These are phyloP conservation scores for Vigna angularis DNA, from an alignment of 306 rosid genomes.

Conservation along the genomic window DNA sequence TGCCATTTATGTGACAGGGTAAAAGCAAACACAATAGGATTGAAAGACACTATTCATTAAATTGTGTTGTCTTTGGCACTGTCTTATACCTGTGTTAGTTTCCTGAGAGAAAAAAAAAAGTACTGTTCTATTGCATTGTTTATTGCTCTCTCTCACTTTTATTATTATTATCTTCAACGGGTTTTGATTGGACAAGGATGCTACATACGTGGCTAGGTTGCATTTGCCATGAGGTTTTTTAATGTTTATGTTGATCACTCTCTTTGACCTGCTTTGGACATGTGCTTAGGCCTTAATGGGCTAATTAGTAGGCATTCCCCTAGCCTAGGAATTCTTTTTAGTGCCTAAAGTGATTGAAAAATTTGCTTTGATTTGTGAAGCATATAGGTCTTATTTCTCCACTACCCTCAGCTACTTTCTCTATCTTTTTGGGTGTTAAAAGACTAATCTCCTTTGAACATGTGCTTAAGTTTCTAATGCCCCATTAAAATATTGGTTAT, in stretches of 20 bases:
- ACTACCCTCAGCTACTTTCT: constrained; percentile 39
- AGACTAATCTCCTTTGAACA: constrained; percentile 59
- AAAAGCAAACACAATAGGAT: constrained; percentile 6
- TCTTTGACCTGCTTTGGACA: constrained; percentile 40
- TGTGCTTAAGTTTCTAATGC: constrained; percentile 55
- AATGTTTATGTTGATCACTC: constrained; percentile 1
- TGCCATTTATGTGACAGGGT: constrained; percentile 38
- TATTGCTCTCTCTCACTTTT: neutral
- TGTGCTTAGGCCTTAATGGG: constrained; percentile 57
- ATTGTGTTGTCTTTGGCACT: constrained; percentile 27
- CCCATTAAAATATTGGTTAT: constrained; percentile 35
- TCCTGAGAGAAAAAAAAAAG: neutral
- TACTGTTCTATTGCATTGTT: constrained; percentile 34
- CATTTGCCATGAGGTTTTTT: constrained; percentile 33
- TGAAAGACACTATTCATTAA: constrained; percentile 32
- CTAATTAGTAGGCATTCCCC: constrained; percentile 49
- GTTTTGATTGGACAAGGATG: constrained; percentile 38
- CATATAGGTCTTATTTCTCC: constrained; percentile 40
- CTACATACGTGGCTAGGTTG: constrained; percentile 41
- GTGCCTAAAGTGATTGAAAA: constrained; percentile 16
- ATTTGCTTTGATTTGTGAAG: constrained; percentile 46
- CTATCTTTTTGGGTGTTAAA: constrained; percentile 45
- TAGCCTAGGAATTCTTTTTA: constrained; percentile 15
- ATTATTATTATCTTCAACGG: neutral
- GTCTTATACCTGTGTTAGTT: constrained; percentile 30